Percentiles rank a stretch among this genome's conserved stretches.
Conservation (phyloP, 2,329 filamentous ascomycete genomes). For the Hypoxylon sp. region DNA sequence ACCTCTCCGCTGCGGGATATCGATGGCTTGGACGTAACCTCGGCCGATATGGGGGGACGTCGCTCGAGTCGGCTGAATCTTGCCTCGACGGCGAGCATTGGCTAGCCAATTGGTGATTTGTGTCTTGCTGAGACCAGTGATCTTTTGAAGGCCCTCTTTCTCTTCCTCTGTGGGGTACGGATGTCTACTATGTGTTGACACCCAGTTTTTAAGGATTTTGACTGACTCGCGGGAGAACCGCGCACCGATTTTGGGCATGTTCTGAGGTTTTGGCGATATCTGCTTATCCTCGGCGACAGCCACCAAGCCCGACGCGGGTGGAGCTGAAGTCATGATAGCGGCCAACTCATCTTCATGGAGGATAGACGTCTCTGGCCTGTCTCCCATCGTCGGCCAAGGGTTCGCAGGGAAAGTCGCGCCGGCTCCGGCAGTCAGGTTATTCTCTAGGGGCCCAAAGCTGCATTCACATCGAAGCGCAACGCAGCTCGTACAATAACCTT, state of each 20-base stretch:
- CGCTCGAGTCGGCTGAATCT: conserved; percentile 77
- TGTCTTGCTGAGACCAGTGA: conserved; percentile 84
- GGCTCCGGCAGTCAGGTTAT: conserved; percentile 55
- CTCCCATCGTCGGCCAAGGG: conserved; percentile 63
- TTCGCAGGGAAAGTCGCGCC: conserved; percentile 61
- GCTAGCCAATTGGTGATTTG: conserved; percentile 95
- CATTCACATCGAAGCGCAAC: conserved; percentile 72
- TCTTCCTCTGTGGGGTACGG: conserved; percentile 92
- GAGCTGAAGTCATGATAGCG: conserved; percentile 45
- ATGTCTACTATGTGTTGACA: conserved; percentile 82
- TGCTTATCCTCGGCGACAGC: conserved; percentile 48
- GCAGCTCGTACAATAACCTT: conserved; percentile 74
- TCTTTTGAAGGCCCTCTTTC: conserved; percentile 82
- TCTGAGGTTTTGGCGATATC: conserved; percentile 50
- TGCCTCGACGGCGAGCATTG: conserved; percentile 87
- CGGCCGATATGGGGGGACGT: conserved; percentile 78
- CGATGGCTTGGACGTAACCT: conserved; percentile 74
- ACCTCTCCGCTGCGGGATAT: conserved; percentile 76
- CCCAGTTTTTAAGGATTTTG: conserved; percentile 86
- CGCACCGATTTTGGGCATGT: conserved; percentile 74
- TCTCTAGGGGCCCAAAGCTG: conserved; percentile 65
- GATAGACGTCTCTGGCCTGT: conserved; percentile 60
- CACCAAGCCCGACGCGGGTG: conserved; percentile 32
- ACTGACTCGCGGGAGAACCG: conserved; percentile 86
- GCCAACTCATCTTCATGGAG: conserved; percentile 56